phyloP scores from a whole-genome alignment of 2,329 filamentous ascomycete species.

The Pochonia chlamydosporia region DNA sequence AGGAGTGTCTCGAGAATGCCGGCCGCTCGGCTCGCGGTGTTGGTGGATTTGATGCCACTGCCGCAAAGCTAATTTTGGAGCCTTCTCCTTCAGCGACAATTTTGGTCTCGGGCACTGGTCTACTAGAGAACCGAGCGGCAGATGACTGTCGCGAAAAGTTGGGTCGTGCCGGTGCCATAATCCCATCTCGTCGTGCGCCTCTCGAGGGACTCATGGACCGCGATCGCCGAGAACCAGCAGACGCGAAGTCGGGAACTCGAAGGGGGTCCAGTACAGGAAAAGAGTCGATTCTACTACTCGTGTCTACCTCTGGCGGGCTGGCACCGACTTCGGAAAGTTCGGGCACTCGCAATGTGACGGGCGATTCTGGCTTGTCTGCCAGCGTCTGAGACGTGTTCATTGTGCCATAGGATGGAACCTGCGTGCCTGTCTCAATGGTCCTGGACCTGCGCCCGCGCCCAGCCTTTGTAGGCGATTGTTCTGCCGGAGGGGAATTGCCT shows the following conservation, averaged over 20 bases:
- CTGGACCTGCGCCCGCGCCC: slow-evolving; percentile 12
- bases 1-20: slow-evolving; percentile 36
- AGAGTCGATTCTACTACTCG: slow-evolving; percentile 8
- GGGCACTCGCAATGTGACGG: slow-evolving; percentile 10
- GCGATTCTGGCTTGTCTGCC: neutral
- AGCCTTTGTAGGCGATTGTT: slow-evolving; percentile 12
- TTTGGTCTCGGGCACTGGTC: slow-evolving; percentile 64
- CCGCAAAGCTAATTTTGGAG: slow-evolving; percentile 64
- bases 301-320: neutral
- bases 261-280: slow-evolving; percentile 17
- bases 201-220: slow-evolving; percentile 20
- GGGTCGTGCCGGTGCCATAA: slow-evolving; percentile 32
- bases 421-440: slow-evolving; percentile 5
- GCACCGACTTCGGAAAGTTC: slow-evolving; percentile 5
- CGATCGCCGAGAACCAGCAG: slow-evolving; percentile 11
- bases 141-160: slow-evolving; percentile 47
- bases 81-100: slow-evolving; percentile 57
- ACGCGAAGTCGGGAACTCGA: slow-evolving; percentile 8
- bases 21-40: slow-evolving; percentile 29
- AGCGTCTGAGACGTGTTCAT: slow-evolving; percentile 21
- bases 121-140: slow-evolving; percentile 62
- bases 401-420: slow-evolving; percentile 25
- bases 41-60: slow-evolving; percentile 17
- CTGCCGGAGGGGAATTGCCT: neutral
- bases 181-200: slow-evolving; percentile 13